Evolutionary conservation across 2,329 filamentous ascomycete species (phyloP), one percentile per base, ranked within the genome.

Genomic region (Aspergillus glaucus): DNA sequence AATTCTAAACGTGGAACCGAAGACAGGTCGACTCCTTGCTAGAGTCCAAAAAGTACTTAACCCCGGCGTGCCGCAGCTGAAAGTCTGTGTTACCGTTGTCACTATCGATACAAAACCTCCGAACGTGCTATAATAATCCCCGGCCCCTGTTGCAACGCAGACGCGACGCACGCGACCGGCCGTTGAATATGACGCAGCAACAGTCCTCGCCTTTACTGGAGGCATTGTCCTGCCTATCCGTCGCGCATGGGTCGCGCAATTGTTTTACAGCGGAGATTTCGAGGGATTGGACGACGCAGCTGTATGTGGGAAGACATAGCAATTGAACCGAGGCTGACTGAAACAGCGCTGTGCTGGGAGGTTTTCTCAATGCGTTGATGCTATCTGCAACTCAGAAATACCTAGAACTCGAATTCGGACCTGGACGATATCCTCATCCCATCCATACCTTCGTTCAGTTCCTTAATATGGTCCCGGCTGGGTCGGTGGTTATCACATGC

Each of bases 391-490:
- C 51, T 7, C 46, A 43, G 12, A 53, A 50, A 44, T 57, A 52
- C 39, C 19, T 55, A 22, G 47, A 44, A 8, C 40, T 41, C 7
- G 50, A 57, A 42, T 46, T 53, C 22, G 47, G 46, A 26, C 36
- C 34, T 17, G 40, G 21, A 17, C 50, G 46, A 19, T 57, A 52
- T 36, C 53, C 54, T 30, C 54, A 60, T 19, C 49, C 56, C 3
- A 45, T 58, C 32, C 54, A 60, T 50, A 48, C 51, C 6, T 58
- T 58, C 21, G 50, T 55, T 4, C 57, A 60, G 24, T 58, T 60
- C 32, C 42, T 60, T 19, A 47, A 44, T 39, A 54, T 50, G 51
- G 51, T 57, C 1, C 46, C 55, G 1, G 54, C 55, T 6, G 56
- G 54, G 6, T 43, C 45, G 26, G 55, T 54, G 1, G 36, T 47